Base-by-base conservation (phyloP, 73 alveolate species). In the Paramecium tetraurelia region DNA sequence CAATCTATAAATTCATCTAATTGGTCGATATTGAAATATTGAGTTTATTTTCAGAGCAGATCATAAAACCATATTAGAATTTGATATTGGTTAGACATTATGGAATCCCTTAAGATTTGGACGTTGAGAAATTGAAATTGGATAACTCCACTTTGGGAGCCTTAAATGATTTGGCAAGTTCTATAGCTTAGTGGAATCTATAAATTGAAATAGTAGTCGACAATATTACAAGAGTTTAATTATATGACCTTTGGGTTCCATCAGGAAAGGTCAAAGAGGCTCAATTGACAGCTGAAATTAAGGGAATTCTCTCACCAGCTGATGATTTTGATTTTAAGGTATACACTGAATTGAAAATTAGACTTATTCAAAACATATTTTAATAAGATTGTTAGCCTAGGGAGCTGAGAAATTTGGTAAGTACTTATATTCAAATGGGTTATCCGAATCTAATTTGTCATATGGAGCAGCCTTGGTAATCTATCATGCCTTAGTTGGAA, bases 401-500 rank as follows among this genome's bases (percentile, higher is more conserved):
- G 87, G 87, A 11, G 58, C 87, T 0, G 59, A 75, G 22, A 75
- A 75, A 40, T 75, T 75, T 36, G 59, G 87, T 14, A 40, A 75
- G 18, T 75, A 14, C 38, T 40, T 75, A 75, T 75, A 33, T 36
- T 36, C 68, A 31, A 40, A 33, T 36, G 87, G 87, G 14, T 21
- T 75, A 36, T 75, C 87, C 8, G 58, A 75, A 75, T 33, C 87
- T 33, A 75, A 75, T 75, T 75, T 75, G n/a, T 75, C 87, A 35
- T 75, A 36, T 75, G 87, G 87, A 14, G 87, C 87, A 36, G 87
- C 48, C 1, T 36, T 75, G 8, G 21, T 75, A 2, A 33, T 75
- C 6, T 75, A 75, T 75, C 87, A 75, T 75, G 87, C 87, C 10
- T 36, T 75, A 31, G 68, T 36, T 40, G 87, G 87, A 31, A 40